Base-by-base conservation (phyloP, 2,329 filamentous ascomycete genomes). In the Aspergillus neoniger region DNA sequence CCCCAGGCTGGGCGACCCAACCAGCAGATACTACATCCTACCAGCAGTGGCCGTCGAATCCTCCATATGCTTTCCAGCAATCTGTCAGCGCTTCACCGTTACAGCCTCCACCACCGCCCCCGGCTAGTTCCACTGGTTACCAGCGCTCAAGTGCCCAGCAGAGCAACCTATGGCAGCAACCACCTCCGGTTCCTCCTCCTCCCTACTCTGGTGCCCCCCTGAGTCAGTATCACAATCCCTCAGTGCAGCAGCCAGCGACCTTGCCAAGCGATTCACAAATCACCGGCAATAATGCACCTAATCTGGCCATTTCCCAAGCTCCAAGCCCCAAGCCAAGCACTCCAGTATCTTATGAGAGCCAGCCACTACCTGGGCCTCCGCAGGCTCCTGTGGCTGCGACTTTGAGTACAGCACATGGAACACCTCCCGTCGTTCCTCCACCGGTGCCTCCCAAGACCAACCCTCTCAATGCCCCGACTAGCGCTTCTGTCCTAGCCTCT, bases 111-210 rank as follows among this genome's bases (percentile, higher is more conserved):
- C 76, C 77, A 14, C 74, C 72, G n/a, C 77, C 76, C 1, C 77
- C 32, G 12, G 12, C 78, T n/a, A 77, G 78, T 43, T 79, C 78
- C 23, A 70, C 71, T 6, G 71, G 66, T 36, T 78, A 80, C 63
- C 73, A 78, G 51, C 64, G 67, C 55, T 68, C 70, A 55, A 60
- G 67, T 17, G 62, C 69, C 23, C 70, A 72, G 32, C 68, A 69
- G 15, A 56, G 32, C 32, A 68, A 65, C 62, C 66, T 58, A 63
- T 67, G 65, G 68, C 67, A 73, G 54, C 67, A 69, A 14, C 10
- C 19, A 12, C 19, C 10, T 19, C 19, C 19, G 59, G 60, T 41
- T 28, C 66, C 69, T n/a, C 67, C 65, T 21, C 64, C 69, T 30
- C 65, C 70, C 52, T 76, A 75, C 61, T 74, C 73, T 1, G 65